phyloP scores from a whole-genome alignment of 352 stramenopile species.

The Globisporangium sylvaticum region DNA sequence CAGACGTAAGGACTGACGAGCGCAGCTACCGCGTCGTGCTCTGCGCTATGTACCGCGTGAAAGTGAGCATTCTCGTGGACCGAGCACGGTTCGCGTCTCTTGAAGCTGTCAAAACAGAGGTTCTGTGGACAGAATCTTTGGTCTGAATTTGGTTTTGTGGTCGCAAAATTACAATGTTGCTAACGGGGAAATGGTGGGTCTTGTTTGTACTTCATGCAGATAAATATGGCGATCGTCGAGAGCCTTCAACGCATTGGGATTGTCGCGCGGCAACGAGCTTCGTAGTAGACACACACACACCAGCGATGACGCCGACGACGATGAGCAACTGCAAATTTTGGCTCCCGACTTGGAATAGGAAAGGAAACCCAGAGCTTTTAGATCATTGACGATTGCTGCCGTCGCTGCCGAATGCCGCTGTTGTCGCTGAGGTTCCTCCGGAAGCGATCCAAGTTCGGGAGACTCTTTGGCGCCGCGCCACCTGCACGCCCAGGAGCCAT shows the following conservation, averaged over 20 bases:
- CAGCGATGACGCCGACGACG: neutral
- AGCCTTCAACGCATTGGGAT: slow-evolving; percentile 44
- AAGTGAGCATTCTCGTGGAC: slow-evolving; percentile 58
- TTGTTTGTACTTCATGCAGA: slow-evolving; percentile 22
- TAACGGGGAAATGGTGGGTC: neutral
- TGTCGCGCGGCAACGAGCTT: slow-evolving; percentile 16
- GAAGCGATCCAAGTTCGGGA: slow-evolving; percentile 13
- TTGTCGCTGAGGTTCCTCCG: slow-evolving; percentile 7
- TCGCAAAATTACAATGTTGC: neutral
- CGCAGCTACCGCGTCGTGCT: slow-evolving; percentile 39
- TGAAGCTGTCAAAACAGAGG: slow-evolving; percentile 62
- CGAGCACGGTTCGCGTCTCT: slow-evolving; percentile 44
- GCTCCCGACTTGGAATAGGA: neutral
- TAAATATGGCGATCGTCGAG: slow-evolving; percentile 66
- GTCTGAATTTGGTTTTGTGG: neutral
- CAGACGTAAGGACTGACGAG: slow-evolving; percentile 23
- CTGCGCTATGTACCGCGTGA: slow-evolving; percentile 55
- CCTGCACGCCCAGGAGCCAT: neutral
- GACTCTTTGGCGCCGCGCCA: neutral
- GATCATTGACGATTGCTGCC: slow-evolving; percentile 13
- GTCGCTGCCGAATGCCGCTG: slow-evolving; percentile 16
- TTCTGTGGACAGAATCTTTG: slow-evolving; percentile 16
- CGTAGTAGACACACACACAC: neutral
- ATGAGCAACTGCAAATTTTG: neutral
- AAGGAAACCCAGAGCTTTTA: neutral